Evolutionary conservation across 176 grass and related monocot genomes (phyloP).

Genomic region (Raddia distichophylla): DNA sequence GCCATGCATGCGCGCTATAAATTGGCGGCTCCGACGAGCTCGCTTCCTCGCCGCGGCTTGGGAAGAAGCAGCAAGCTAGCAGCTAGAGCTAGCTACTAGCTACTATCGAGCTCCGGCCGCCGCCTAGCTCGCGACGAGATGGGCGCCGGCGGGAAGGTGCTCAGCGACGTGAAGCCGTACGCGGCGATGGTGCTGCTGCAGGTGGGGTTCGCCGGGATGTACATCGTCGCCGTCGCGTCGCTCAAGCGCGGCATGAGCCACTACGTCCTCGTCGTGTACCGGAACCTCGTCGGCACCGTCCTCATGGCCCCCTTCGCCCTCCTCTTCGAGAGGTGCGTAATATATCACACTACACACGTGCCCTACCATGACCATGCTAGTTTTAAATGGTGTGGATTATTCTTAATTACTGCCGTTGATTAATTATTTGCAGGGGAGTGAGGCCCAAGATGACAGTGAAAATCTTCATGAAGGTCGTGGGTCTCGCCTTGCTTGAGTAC

Average conservation of each 20-base stretch:
- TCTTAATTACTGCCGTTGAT: background rate
- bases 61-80: background rate
- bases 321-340: conserved; percentile 49
- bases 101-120: background rate
- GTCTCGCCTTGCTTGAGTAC: conserved; percentile 68
- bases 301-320: conserved; percentile 76
- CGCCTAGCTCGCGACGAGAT: background rate
- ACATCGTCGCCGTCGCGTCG: conserved; percentile 72
- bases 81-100: background rate
- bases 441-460: conserved; percentile 65
- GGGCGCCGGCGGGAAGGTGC: conserved; percentile 33
- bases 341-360: too few relatives aligned
- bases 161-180: conserved; percentile 75
- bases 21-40: background rate
- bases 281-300: conserved; percentile 58
- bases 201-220: conserved; percentile 84
- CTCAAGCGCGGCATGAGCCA: conserved; percentile 78
- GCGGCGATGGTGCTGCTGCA: conserved; percentile 81
- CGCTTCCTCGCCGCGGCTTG: background rate
- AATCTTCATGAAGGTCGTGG: conserved; percentile 75
- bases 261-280: conserved; percentile 83
- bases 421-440: conserved; percentile 42
- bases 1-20: conserved; percentile 18
- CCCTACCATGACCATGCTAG: background rate
- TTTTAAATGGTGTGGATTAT: too few relatives aligned